Base-by-base conservation (phyloP, 306 rosid species). In the Corylus americana region DNA sequence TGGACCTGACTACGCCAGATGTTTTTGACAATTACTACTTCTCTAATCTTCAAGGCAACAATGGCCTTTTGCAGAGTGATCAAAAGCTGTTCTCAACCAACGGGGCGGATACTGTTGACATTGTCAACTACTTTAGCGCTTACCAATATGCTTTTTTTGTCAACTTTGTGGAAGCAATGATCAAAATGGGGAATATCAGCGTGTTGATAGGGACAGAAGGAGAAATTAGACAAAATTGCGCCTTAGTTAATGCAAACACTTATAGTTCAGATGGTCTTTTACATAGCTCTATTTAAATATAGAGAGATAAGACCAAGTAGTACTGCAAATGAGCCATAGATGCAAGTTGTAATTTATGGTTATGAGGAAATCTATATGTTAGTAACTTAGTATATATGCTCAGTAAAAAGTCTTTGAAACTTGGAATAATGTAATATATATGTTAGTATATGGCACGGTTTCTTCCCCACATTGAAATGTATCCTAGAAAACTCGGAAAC, bases 171-270 rank as follows among this genome's bases (percentile, higher is more conserved):
- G 76, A 11, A 47, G 55, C 85, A 7, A 77, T 82, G 82, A 66
- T 73, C 37, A 82, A 77, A 44, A 77, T 77, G 79, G 82, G 79
- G 25, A 63, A 78, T 35, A 77, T 82, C 10, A 53, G 64, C 16
- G 75, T 35, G 49, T 73, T 72, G 59, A 77, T 55, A 1, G 75
- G 75, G 16, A 27, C 64, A 0, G 54, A 73, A 8, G 82, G 79
- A 66, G 79, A 82, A 53, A 73, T 82, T 55, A 74, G 85, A 79
- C 22, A 27, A 13, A 73, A 82, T 29, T 73, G 79, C 62, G 61
- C 27, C 1, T 7, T 11, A 77, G 75, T 82, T 16, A 77, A 77
- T 42, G 74, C 11, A 17, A 68, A 58, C 37, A 2, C 70, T 1
- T 31, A 11, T 58, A 73, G 61, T 49, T 68, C 39, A 16, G 69